These are phyloP conservation scores for Santalum album DNA, from an alignment of 164 flowering plant species.

Conservation along the genomic window DNA sequence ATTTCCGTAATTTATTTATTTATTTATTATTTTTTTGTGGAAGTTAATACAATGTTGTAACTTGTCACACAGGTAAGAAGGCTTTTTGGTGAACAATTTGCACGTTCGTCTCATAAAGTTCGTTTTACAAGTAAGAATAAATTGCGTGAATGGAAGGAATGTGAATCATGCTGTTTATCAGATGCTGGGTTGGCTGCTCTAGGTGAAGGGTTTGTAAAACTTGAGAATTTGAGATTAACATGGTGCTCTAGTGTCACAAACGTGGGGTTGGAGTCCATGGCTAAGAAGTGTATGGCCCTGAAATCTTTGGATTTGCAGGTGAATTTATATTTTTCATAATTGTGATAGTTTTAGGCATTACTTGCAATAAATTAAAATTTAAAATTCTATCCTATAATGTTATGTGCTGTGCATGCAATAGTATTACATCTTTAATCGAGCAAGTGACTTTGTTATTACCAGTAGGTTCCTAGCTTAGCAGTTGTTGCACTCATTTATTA, in stretches of 20 bases:
- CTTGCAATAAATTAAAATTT: too few relatives aligned
- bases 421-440: too few relatives aligned
- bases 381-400: too few relatives aligned
- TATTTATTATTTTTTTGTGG: too few relatives aligned
- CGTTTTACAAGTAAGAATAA: constrained; percentile 16
- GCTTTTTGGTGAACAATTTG: constrained; percentile 14
- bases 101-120: constrained; percentile 23
- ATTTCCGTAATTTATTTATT: too few relatives aligned
- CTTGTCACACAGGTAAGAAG: constrained; percentile 36
- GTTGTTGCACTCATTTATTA: too few relatives aligned
- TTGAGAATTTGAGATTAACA: constrained; percentile 75
- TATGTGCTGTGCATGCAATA: too few relatives aligned
- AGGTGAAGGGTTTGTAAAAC: constrained; percentile 45
- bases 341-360: background rate
- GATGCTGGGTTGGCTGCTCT: constrained; percentile 65
- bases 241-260: constrained; percentile 80
- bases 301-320: constrained; percentile 87
- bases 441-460: too few relatives aligned
- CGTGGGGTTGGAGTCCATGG: constrained; percentile 54
- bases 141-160: constrained; percentile 24
- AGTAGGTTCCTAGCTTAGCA: too few relatives aligned
- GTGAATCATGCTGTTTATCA: constrained; percentile 42
- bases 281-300: constrained; percentile 49
- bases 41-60: background rate
- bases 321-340: background rate